Evolutionary conservation across 139 green algal genomes (phyloP).

Genomic region (Nannochloris sp.): DNA sequence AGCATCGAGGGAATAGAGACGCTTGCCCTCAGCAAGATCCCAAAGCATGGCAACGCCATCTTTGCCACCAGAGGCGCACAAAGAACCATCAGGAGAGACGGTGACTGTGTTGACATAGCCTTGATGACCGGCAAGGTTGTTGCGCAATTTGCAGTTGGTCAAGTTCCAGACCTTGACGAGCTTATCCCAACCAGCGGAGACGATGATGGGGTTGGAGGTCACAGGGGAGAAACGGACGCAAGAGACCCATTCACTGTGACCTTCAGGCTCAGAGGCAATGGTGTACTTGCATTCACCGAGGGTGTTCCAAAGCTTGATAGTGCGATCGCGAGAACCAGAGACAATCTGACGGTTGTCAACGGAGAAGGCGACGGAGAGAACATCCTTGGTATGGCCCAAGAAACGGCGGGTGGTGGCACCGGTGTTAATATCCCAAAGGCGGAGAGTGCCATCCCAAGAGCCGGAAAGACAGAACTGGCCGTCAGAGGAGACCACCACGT

Average conservation of each 20-base stretch:
- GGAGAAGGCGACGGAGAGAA: slow-evolving; percentile 97
- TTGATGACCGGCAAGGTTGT: slow-evolving; percentile 91
- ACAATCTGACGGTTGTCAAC: slow-evolving; percentile 99
- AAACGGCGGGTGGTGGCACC: slow-evolving; percentile 96
- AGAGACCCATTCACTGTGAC: slow-evolving; percentile 95
- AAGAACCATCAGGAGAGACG: slow-evolving; percentile 96
- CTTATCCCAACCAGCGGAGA: slow-evolving; percentile 98
- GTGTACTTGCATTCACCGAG: slow-evolving; percentile 99
- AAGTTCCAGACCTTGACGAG: slow-evolving; percentile 98
- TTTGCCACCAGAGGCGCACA: slow-evolving; percentile 97
- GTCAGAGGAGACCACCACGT: slow-evolving; percentile 98
- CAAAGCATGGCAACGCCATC: slow-evolving; percentile 99
- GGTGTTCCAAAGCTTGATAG: slow-evolving; percentile 98
- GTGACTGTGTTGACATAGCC: slow-evolving; percentile 97
- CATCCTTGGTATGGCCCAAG: slow-evolving; percentile 97
- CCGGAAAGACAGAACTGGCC: slow-evolving; percentile 97
- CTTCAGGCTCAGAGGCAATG: slow-evolving; percentile 87
- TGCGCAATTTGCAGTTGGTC: slow-evolving; percentile 97
- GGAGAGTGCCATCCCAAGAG: slow-evolving; percentile 97
- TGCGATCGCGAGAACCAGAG: slow-evolving; percentile 91
- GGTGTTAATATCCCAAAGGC: slow-evolving; percentile 98
- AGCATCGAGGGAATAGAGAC: slow-evolving; percentile 95
- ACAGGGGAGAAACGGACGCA: slow-evolving; percentile 99
- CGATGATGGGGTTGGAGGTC: slow-evolving; percentile 92
- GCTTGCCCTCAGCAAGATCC: slow-evolving; percentile 98